phyloP scores from a whole-genome alignment of 2,329 filamentous ascomycete species.

The Nectriaceae sp. region DNA sequence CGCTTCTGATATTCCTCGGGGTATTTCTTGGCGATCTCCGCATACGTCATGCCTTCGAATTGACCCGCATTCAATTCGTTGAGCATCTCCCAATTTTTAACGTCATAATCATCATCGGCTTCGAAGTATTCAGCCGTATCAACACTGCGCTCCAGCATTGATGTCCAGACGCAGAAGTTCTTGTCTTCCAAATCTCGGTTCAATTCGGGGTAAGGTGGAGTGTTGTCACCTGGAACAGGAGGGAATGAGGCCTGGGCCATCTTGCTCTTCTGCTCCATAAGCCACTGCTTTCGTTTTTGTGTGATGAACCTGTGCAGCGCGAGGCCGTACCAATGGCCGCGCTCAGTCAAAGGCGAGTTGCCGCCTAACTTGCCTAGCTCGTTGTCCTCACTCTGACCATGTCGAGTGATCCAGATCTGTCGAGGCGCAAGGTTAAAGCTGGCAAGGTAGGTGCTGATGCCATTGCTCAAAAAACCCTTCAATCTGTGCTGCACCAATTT shows the following conservation, averaged over 20 bases:
- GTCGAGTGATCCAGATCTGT: slow-evolving; percentile 97
- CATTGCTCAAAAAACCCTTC: slow-evolving; percentile 86
- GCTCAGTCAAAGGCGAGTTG: slow-evolving; percentile 79
- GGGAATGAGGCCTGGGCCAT: slow-evolving; percentile 78
- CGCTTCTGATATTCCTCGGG: slow-evolving; percentile 82
- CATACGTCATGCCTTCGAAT: slow-evolving; percentile 95
- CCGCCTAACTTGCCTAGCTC: slow-evolving; percentile 86
- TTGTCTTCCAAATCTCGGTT: slow-evolving; percentile 72
- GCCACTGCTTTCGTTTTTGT: slow-evolving; percentile 77
- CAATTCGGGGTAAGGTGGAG: slow-evolving; percentile 90
- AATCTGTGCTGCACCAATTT: slow-evolving; percentile 92
- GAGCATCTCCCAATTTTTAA: slow-evolving; percentile 97
- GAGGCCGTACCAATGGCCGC: slow-evolving; percentile 76
- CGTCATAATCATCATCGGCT: slow-evolving; percentile 87
- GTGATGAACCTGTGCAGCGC: slow-evolving; percentile 85
- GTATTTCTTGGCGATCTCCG: slow-evolving; percentile 78
- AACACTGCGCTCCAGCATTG: slow-evolving; percentile 88
- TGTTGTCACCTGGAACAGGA: slow-evolving; percentile 87
- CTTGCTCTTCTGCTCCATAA: slow-evolving; percentile 78
- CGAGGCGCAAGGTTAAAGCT: slow-evolving; percentile 96
- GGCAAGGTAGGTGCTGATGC: slow-evolving; percentile 90
- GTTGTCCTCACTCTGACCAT: slow-evolving; percentile 91
- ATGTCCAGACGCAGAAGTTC: slow-evolving; percentile 98
- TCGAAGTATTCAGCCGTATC: slow-evolving; percentile 90
- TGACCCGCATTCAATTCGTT: slow-evolving; percentile 92